A percentile compares a stretch with the other conserved stretches of the same genome.
phyloP scores from a whole-genome alignment of 2,329 filamentous ascomycete genomes.

The Penicillium sp. region DNA sequence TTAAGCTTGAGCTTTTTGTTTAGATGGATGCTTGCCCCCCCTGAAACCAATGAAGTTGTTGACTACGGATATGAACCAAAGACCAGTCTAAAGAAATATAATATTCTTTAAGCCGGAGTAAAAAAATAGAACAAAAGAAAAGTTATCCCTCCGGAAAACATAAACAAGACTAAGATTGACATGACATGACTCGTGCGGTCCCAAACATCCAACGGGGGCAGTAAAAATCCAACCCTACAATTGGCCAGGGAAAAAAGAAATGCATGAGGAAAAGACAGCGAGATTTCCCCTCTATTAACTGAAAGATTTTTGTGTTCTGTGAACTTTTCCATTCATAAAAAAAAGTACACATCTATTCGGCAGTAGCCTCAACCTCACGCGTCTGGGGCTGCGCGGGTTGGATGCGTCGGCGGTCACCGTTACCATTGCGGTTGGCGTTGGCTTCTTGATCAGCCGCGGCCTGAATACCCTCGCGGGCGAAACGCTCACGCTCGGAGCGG shows the following conservation, averaged over 20 bases:
- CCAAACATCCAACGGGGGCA: conserved; percentile 24
- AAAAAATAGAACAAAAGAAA: conserved; percentile 18
- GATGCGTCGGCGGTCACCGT: conserved; percentile 36
- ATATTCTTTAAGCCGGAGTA: conserved; percentile 21
- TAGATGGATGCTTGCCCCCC: background rate
- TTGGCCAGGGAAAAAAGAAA: conserved; percentile 24
- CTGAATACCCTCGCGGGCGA: conserved; percentile 66
- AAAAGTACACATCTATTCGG: conserved; percentile 24
- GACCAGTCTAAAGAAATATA: conserved; percentile 12
- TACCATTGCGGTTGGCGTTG: conserved; percentile 28
- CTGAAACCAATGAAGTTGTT: background rate
- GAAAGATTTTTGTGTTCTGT: conserved; percentile 23
- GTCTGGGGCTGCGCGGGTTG: conserved; percentile 18
- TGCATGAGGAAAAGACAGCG: conserved; percentile 20
- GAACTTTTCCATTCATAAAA: conserved; percentile 24
- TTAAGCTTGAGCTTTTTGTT: background rate
- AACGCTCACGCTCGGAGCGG: conserved; percentile 76
- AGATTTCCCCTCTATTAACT: conserved; percentile 26
- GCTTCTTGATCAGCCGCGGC: conserved; percentile 51
- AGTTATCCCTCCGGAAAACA: conserved; percentile 22
- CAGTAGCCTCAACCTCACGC: conserved; percentile 41
- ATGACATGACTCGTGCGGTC: conserved; percentile 32
- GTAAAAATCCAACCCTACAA: conserved; percentile 26
- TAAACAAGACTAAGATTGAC: conserved; percentile 26
- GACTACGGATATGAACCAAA: background rate